A percentile compares a stretch with the other conserved stretches of the same genome.
phyloP scores from a whole-genome alignment of 2,329 filamentous ascomycete species.

The Clarireedia monteithiana region DNA sequence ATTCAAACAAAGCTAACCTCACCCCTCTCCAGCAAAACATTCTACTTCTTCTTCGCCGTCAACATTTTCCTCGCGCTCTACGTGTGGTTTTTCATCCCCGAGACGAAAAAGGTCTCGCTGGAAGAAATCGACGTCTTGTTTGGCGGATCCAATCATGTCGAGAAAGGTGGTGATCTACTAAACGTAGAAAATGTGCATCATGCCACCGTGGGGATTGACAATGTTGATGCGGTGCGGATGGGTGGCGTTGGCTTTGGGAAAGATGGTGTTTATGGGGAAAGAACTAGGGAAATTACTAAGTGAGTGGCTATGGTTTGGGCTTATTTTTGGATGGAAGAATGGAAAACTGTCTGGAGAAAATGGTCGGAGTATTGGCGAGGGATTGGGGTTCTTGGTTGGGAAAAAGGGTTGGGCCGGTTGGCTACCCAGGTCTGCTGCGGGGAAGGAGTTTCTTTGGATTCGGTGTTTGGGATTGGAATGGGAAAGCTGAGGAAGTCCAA shows the following conservation, averaged over 20 bases:
- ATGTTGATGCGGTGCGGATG: neutral
- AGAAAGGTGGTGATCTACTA: neutral
- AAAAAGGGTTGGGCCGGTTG: too few relatives aligned
- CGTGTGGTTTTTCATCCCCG: slow-evolving; percentile 55
- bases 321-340: neutral
- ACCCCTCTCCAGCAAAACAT: neutral
- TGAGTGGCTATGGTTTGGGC: neutral
- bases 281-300: neutral
- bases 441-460: neutral
- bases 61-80: slow-evolving; percentile 38
- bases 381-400: neutral
- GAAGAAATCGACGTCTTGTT: slow-evolving; percentile 60
- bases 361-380: neutral
- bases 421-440: neutral
- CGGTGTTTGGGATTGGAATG: too few relatives aligned
- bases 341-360: neutral
- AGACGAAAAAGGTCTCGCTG: slow-evolving; percentile 58
- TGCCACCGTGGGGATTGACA: neutral
- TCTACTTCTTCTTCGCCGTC: slow-evolving; percentile 57
- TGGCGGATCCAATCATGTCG: slow-evolving; percentile 20
- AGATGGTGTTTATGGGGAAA: too few relatives aligned
- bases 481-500: too few relatives aligned
- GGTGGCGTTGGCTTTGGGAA: neutral
- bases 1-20: neutral
- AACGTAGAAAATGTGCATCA: slow-evolving; percentile 1